A percentile compares a stretch with the other conserved stretches of the same genome.
These are phyloP conservation scores for Panellus pusillus DNA, from an alignment of 768 basidiomycete genomes.

Conservation along the genomic window DNA sequence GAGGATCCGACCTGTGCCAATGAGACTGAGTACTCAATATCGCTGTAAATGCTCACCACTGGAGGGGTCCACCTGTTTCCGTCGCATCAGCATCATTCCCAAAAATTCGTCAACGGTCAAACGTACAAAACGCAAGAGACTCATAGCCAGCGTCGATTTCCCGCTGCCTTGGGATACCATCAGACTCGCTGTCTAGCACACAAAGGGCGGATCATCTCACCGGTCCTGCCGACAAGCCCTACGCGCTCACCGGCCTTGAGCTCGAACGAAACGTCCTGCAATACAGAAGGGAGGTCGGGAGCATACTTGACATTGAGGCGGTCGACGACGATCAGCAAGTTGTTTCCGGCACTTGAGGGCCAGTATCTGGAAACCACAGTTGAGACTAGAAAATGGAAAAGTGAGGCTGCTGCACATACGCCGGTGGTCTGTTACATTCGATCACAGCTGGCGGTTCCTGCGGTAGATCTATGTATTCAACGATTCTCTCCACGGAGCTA, in stretches of 20 bases:
- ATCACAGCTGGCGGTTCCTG: conserved; percentile 81
- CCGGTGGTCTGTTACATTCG: conserved; percentile 73
- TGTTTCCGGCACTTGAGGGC: conserved; percentile 70
- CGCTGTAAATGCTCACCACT: conserved; percentile 13
- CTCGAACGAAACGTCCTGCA: conserved; percentile 73
- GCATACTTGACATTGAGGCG: conserved; percentile 81
- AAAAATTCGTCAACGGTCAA: too few relatives aligned
- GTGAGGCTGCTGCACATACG: conserved; percentile 66
- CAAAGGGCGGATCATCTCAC: conserved; percentile 26
- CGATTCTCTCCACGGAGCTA: neutral
- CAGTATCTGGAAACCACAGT: conserved; percentile 55
- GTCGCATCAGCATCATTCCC: neutral
- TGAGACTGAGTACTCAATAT: too few relatives aligned
- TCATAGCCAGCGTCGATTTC: conserved; percentile 85
- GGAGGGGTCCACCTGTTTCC: conserved; percentile 65
- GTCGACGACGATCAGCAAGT: conserved; percentile 65
- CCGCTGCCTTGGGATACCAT: conserved; percentile 54
- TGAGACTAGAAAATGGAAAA: too few relatives aligned
- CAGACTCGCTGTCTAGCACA: neutral
- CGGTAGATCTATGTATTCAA: conserved; percentile 62
- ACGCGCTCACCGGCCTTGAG: conserved; percentile 73
- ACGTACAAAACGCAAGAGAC: conserved; percentile 76
- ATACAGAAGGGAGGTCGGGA: conserved; percentile 78
- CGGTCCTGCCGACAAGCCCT: conserved; percentile 82
- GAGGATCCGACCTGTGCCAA: conserved; percentile 58